Base-by-base conservation (phyloP, 108 stramenopile species). In the Bacterosira constricta region DNA sequence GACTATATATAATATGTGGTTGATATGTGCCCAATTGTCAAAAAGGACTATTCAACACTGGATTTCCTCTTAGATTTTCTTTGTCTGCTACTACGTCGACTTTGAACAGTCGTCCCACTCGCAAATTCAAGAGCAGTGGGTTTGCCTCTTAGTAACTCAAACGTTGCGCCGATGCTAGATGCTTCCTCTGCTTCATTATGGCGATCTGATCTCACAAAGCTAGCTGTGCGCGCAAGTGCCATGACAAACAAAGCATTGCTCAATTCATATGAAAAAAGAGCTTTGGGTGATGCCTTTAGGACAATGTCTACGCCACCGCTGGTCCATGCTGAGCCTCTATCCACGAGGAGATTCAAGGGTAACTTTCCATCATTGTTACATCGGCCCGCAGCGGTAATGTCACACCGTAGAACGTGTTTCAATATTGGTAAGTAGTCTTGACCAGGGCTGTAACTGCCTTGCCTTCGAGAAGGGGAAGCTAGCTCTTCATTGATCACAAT, bases 291-390 rank as follows among this genome's bases (percentile, higher is more conserved):
- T 9, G 66, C 66, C 42, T 67, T 67, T 9, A 67, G 54, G 18
- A 67, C 66, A 15, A 38, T 15, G 8, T 67, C 53, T 2, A 67
- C n/a, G 3, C 66, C 66, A n/a, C 66, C 66, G 1, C 66, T 38
- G 21, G 8, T 42, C 66, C 66, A 67, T 7, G 66, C 12, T 6
- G 66, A 49, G 21, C 66, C 66, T 29, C 49, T 9, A 29, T 67
- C 53, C n/a, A 67, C 25, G 32, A 67, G 66, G 10, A 67, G n/a
- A 30, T 45, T 67, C 4, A 67, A 67, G 2, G 66, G 66, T 12
- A 41, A 67, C 10, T 67, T 8, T 10, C 53, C 66, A 12, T 54
- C 25, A 6, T 42, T 55, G 53, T 67, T 67, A 5, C 66, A 36
- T 2, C 25, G 29, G 27, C 38, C 30, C 9, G 66, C 66, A 4